phyloP scores from a whole-genome alignment of 176 grass and related monocot genomes.

The Avena atlantica region DNA sequence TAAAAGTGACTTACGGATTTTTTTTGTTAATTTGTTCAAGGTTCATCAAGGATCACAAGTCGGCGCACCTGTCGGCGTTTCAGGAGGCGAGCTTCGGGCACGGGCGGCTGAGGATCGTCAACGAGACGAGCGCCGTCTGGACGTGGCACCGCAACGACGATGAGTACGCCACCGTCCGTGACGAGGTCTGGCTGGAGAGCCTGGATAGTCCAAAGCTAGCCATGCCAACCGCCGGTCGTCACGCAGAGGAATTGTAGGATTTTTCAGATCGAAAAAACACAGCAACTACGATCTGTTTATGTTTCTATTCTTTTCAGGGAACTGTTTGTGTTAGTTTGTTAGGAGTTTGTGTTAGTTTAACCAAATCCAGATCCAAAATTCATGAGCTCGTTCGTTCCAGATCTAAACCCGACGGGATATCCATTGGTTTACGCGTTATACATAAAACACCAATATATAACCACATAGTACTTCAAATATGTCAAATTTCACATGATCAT shows the following conservation, averaged over 20 bases:
- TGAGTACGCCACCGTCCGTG: conserved; percentile 45
- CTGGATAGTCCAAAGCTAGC: not conserved
- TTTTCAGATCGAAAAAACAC: not conserved
- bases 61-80: conserved; percentile 63
- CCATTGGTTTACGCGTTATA: too few relatives aligned
- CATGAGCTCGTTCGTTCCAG: too few relatives aligned
- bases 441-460: too few relatives aligned
- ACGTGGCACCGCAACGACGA: conserved; percentile 88
- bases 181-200: conserved; percentile 75
- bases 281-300: not conserved
- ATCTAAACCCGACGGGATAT: too few relatives aligned
- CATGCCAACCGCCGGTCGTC: not conserved
- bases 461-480: too few relatives aligned
- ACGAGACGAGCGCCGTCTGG: conserved; percentile 70
- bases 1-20: not conserved
- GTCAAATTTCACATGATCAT: too few relatives aligned
- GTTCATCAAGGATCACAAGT: conserved; percentile 62
- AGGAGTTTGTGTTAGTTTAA: too few relatives aligned
- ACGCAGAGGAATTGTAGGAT: conserved; percentile 53
- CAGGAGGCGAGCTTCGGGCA: conserved; percentile 89
- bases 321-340: not conserved
- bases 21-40: conserved; percentile 36
- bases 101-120: conserved; percentile 54
- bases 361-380: too few relatives aligned
- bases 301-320: not conserved